phyloP scores from a whole-genome alignment of 2,329 filamentous ascomycete species.

The Coniochaeta sp. region DNA sequence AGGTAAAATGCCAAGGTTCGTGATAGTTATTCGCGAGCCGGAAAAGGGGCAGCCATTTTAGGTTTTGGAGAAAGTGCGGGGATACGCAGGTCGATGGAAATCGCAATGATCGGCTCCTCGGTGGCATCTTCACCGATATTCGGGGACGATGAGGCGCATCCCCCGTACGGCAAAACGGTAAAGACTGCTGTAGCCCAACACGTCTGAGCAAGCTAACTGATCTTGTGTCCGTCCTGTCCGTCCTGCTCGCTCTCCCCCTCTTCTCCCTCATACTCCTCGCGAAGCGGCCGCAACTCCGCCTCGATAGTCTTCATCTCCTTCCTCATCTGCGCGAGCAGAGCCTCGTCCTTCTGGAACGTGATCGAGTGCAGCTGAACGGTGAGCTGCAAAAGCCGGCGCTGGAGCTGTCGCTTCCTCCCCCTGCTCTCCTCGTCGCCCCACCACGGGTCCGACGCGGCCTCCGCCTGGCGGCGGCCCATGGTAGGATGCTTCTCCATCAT shows the following conservation, averaged over 20 bases:
- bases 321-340: not conserved
- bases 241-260: not conserved
- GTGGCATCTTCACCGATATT: not conserved
- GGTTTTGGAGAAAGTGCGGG: not conserved
- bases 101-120: not conserved
- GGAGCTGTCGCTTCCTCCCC: not conserved
- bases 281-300: not conserved
- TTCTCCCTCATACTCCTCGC: not conserved
- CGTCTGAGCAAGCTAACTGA: not conserved
- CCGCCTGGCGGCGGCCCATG: not conserved
- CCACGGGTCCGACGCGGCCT: not conserved
- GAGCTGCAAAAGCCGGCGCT: not conserved
- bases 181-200: too few relatives aligned
- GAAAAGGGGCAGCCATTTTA: not conserved
- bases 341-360: not conserved
- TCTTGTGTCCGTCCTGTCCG: not conserved
- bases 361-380: not conserved
- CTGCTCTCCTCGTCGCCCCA: too few relatives aligned
- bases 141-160: not conserved
- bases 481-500: not conserved
- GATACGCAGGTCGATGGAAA: not conserved
- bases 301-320: not conserved
- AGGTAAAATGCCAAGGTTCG: conserved; percentile 1
- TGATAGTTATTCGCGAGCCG: not conserved
- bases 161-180: too few relatives aligned